A percentile compares a stretch with the other conserved stretches of the same genome.
Evolutionary conservation across 2,329 filamentous ascomycete species (phyloP).

Genomic region (Zasmidium cellare): DNA sequence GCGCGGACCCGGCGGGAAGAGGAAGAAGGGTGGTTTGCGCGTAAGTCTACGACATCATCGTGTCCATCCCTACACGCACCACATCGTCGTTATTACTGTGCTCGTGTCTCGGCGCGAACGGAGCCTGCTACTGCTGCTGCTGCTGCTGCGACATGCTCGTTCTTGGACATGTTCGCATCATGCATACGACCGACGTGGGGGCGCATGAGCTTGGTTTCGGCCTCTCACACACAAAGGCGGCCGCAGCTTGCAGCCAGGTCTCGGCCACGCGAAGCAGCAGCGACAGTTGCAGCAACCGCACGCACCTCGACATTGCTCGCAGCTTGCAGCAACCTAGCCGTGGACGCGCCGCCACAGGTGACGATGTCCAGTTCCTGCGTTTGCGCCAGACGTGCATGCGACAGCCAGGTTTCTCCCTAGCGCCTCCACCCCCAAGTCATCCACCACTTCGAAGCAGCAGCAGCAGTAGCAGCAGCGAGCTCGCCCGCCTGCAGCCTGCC

Average conservation of each 20-base stretch:
- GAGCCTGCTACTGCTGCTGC: too few relatives aligned
- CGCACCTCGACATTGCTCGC: neutral
- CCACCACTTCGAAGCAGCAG: conserved; percentile 7
- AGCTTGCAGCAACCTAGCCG: conserved; percentile 15
- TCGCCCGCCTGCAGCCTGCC: conserved; percentile 6
- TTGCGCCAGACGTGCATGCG: conserved; percentile 22
- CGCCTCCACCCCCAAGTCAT: conserved; percentile 12
- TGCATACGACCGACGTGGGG: conserved; percentile 20
- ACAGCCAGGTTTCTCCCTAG: conserved; percentile 17
- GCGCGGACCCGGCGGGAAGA: conserved; percentile 84
- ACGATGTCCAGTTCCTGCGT: conserved; percentile 31
- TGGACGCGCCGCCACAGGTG: conserved; percentile 15
- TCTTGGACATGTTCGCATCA: conserved; percentile 20
- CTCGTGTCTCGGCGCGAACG: conserved; percentile 12
- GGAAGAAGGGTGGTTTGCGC: conserved; percentile 90
- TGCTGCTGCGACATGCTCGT: conserved; percentile 4
- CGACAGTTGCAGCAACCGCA: neutral
- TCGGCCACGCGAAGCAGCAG: conserved; percentile 7
- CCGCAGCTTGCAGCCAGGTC: conserved; percentile 15
- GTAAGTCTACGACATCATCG: conserved; percentile 62
- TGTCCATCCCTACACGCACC: conserved; percentile 3
- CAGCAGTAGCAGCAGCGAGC: too few relatives aligned
- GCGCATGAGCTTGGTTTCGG: conserved; percentile 19
- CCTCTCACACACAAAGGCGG: conserved; percentile 14
- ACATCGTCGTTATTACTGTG: conserved; percentile 3